Evolutionary conservation across 352 stramenopile genomes (phyloP), one percentile per base, ranked within the genome.

Genomic region (Pythium volutum): DNA sequence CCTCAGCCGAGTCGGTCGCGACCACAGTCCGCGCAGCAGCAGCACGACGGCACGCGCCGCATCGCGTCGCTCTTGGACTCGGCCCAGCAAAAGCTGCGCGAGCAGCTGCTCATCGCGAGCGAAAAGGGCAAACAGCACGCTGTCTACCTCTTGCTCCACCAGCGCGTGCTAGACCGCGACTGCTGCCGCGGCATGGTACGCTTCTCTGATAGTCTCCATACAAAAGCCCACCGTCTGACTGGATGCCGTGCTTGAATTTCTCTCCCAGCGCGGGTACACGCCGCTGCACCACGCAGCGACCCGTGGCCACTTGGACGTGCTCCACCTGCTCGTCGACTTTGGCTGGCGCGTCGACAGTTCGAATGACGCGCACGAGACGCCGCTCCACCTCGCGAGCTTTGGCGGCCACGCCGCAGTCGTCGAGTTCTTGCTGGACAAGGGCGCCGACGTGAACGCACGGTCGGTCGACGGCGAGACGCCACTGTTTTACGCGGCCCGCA

Each of bases 401-500:
- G 66, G 73, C 15, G 82, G 82, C n/a, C 78, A 91, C 49, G 59
- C 59, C 4, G 55, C 71, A 3, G 54, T 87, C 41, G 79, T 69
- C 3, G 84, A 93, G 61, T 77, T 75, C 25, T 68, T 95, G 25
- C 48, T 93, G 23, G 80, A 88, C 39, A 74, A 78, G 12, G 80
- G 81, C 1, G 79, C 80, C 1, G 56, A 80, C 22, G 64, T 88
- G 20, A 81, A 92, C 38, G 73, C 75, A 0, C 39, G 59, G 25
- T 91, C 71, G 1, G 62, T 55, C 26, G 79, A 91, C 27, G 59
- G 70, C 36, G 86, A 95, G 58, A 87, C 86, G 0, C 64, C 84
- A 15, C 55, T 95, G 7, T 92, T 93, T 38, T 93, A 89, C 48
- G 83, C 83, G 14, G 70, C 84, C 14, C 70, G 83, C 2, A 93